Evolutionary conservation across 1,284 basidiomycete genomes (phyloP).

Genomic region (Trametes sp.): DNA sequence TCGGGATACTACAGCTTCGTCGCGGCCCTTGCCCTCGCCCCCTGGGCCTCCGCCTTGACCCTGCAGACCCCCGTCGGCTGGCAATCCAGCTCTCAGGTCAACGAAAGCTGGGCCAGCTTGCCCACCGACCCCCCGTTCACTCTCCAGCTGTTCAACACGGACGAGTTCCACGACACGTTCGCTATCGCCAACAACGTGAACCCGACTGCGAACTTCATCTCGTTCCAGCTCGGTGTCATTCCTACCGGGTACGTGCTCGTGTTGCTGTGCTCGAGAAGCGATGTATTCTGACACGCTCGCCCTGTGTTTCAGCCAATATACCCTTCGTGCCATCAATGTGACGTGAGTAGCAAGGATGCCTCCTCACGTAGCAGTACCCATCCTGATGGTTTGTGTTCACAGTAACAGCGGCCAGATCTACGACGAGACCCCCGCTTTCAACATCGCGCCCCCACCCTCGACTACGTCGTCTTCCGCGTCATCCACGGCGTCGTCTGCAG

Average conservation of each 20-base stretch:
- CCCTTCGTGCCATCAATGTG: constrained; percentile 56
- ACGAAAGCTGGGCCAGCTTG: constrained; percentile 55
- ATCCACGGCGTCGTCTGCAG: constrained; percentile 19
- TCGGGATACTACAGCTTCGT: constrained; percentile 46
- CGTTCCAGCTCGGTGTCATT: constrained; percentile 58
- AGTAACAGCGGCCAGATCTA: constrained; percentile 59
- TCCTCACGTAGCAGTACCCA: constrained; percentile 4
- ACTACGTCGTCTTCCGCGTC: constrained; percentile 33
- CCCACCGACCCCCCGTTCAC: constrained; percentile 53
- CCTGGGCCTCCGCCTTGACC: constrained; percentile 58
- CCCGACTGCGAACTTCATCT: constrained; percentile 45
- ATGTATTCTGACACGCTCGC: background rate
- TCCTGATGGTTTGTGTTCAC: background rate
- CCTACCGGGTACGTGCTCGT: constrained; percentile 52
- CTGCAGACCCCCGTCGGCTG: constrained; percentile 48
- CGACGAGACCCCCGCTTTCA: constrained; percentile 52
- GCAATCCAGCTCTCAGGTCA: constrained; percentile 45
- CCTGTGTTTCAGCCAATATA: constrained; percentile 50
- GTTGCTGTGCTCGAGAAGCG: background rate
- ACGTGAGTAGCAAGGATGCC: constrained; percentile 40
- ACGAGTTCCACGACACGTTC: constrained; percentile 58
- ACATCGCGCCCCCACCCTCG: constrained; percentile 44
- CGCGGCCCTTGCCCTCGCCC: constrained; percentile 47
- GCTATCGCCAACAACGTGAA: constrained; percentile 68
- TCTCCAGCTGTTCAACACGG: constrained; percentile 54